A percentile compares a stretch with the other conserved stretches of the same genome.
These are phyloP conservation scores for Phytophthora vignae DNA, from an alignment of 352 stramenopile species.

Conservation along the genomic window DNA sequence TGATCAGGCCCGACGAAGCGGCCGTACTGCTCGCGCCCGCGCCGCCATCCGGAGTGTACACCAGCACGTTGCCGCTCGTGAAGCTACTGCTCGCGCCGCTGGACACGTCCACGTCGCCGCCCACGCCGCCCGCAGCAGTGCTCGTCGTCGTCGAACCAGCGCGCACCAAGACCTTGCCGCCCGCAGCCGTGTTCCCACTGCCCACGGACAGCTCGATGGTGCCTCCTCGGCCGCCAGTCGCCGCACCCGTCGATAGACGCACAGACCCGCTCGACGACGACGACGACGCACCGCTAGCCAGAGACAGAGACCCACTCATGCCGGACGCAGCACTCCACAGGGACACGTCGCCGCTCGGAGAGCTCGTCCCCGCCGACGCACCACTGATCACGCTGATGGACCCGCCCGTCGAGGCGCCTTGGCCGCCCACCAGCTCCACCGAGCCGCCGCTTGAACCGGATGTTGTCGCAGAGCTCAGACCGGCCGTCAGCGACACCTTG, in stretches of 20 bases:
- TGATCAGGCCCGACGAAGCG: neutral
- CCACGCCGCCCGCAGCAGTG: neutral
- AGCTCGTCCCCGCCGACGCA: neutral
- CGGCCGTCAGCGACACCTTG: slow-evolving; percentile 22
- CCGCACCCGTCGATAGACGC: slow-evolving; percentile 12
- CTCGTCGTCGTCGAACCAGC: slow-evolving; percentile 16
- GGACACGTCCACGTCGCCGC: slow-evolving; percentile 1
- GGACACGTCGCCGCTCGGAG: slow-evolving; percentile 10
- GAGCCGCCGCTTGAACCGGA: slow-evolving; percentile 7
- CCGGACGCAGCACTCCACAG: slow-evolving; percentile 10
- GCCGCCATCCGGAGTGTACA: neutral
- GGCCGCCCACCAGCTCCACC: slow-evolving; percentile 13
- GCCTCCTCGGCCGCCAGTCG: slow-evolving; percentile 2
- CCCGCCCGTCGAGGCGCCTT: neutral
- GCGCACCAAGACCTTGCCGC: slow-evolving; percentile 14
- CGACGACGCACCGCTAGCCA: slow-evolving; percentile 8
- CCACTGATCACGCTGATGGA: slow-evolving; percentile 1
- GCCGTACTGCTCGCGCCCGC: neutral
- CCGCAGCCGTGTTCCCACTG: neutral
- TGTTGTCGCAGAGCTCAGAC: slow-evolving; percentile 8
- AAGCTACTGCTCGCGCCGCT: slow-evolving; percentile 7
- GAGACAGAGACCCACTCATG: slow-evolving; percentile 1
- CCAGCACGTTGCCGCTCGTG: slow-evolving; percentile 20
- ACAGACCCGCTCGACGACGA: slow-evolving; percentile 21
- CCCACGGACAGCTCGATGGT: slow-evolving; percentile 1